Conservation (phyloP, 805 yeast genomes). For the Jamesozyma hellenica region DNA sequence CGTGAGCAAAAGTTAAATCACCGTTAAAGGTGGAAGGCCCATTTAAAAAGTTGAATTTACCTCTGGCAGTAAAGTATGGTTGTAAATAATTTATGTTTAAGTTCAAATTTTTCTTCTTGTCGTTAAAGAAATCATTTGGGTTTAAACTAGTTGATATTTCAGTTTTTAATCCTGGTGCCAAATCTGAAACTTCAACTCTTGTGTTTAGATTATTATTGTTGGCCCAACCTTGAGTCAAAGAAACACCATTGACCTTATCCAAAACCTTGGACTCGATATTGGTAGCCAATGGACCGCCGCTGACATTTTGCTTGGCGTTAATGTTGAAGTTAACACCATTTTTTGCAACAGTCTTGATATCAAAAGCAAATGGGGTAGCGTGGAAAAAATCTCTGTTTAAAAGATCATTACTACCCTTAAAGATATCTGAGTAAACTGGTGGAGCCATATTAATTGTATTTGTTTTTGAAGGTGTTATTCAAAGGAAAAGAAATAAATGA, state of each 20-base stretch:
- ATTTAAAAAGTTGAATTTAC: conserved; percentile 76
- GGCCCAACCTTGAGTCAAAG: conserved; percentile 96
- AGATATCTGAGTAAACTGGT: conserved; percentile 86
- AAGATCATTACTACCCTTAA: conserved; percentile 84
- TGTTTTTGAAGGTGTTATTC: not conserved
- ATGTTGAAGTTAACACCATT: conserved; percentile 92
- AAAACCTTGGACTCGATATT: conserved; percentile 83
- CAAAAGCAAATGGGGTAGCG: conserved; percentile 75
- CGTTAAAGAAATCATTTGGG: conserved; percentile 72
- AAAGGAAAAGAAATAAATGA: no score
- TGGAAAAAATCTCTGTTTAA: conserved; percentile 90
- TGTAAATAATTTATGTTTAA: conserved; percentile 84
- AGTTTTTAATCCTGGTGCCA: conserved; percentile 91
- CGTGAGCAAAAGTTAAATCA: conserved; percentile 88
- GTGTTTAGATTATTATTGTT: conserved; percentile 76
- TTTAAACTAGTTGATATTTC: conserved; percentile 80
- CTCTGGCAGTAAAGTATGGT: conserved; percentile 87
- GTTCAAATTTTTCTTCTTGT: conserved; percentile 36
- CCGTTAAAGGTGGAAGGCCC: conserved; percentile 94
- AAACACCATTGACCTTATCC: conserved; percentile 85
- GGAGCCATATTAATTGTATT: conserved; percentile 48
- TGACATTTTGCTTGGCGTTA: conserved; percentile 75
- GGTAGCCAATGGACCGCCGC: conserved; percentile 75
- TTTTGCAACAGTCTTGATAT: conserved; percentile 87
- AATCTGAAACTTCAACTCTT: conserved; percentile 83